A percentile compares a stretch with the other conserved stretches of the same genome.
These are phyloP conservation scores for Annulohypoxylon bovei DNA, from an alignment of 495 filamentous ascomycete genomes.

Conservation along the genomic window DNA sequence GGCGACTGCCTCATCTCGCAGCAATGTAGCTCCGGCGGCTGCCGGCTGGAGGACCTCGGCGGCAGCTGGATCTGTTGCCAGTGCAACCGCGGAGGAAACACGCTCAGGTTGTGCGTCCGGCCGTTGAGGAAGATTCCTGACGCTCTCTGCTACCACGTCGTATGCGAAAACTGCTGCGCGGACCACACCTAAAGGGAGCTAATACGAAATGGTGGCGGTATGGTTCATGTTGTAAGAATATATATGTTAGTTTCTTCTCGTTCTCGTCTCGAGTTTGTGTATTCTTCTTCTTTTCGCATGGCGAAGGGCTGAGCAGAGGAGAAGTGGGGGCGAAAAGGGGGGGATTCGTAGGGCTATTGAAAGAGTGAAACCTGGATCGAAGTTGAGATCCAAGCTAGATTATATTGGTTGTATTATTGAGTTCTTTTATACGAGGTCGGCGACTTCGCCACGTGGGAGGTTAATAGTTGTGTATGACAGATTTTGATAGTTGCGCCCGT, in stretches of 20 bases:
- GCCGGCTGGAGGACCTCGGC: slow-evolving; percentile 54
- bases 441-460: slow-evolving; percentile 40
- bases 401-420: slow-evolving; percentile 42
- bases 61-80: slow-evolving; percentile 57
- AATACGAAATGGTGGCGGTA: neutral
- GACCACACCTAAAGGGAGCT: slow-evolving; percentile 8
- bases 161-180: slow-evolving; percentile 36
- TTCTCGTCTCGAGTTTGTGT: neutral
- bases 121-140: slow-evolving; percentile 53
- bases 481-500: slow-evolving; percentile 26
- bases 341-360: neutral
- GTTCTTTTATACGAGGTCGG: slow-evolving; percentile 38
- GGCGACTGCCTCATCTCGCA: slow-evolving; percentile 54
- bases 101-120: slow-evolving; percentile 49
- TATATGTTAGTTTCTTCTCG: neutral
- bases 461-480: slow-evolving; percentile 31
- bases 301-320: neutral
- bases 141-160: slow-evolving; percentile 53
- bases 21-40: slow-evolving; percentile 55
- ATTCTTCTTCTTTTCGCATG: neutral
- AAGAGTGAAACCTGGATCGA: slow-evolving; percentile 27
- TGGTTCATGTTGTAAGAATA: neutral
- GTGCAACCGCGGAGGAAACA: slow-evolving; percentile 54
- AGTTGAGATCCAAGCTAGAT: slow-evolving; percentile 21
- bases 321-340: neutral